Evolutionary conservation across 441 rosid genomes (phyloP), one percentile per base, ranked within the genome.

Genomic region (California macrophylla): DNA sequence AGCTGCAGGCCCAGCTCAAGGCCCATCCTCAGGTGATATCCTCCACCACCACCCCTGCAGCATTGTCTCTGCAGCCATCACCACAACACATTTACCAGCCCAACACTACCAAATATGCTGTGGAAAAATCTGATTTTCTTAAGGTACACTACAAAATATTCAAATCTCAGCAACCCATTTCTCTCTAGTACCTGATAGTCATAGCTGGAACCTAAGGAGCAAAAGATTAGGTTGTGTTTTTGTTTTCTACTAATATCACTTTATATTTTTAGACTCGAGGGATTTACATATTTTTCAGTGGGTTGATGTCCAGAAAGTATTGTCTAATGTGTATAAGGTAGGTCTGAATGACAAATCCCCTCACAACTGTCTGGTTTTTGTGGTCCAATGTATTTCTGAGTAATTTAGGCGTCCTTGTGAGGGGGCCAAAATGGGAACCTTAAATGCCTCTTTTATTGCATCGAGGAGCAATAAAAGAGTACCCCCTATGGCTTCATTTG

Each of bases 41-140:
- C 10, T 5, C 61, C 61, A 52, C 58, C 60, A 18, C 58, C 58
- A 52, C 58, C 60, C 18, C 56, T 21, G 0, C 9, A 21, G 24
- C 60, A 6, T 20, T 52, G 60, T 20, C 24, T 18, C 60, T 42
- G 56, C 69, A 36, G 71, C 50, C 66, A 21, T 76, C 32, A 25
- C 69, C 28, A 56, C 76, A 77, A 58, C 77, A 42, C 23, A 66
- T 63, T 56, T 68, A 16, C 73, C 66, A 16, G 71, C 54, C 71
- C 75, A 67, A 60, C 72, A 9, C 78, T 25, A 60, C 68, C 60
- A 76, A 78, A 61, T 71, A 70, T 75, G 75, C 79, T 6, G 70
- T 69, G 50, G 68, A 71, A 75, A 78, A 76, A 72, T 79, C 85
- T 72, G 79, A 82, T 74, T 64, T 83, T 32, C 82, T 73, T 6